Conservation (phyloP, 2,329 filamentous ascomycete genomes). For the Bipolaris oryzae region DNA sequence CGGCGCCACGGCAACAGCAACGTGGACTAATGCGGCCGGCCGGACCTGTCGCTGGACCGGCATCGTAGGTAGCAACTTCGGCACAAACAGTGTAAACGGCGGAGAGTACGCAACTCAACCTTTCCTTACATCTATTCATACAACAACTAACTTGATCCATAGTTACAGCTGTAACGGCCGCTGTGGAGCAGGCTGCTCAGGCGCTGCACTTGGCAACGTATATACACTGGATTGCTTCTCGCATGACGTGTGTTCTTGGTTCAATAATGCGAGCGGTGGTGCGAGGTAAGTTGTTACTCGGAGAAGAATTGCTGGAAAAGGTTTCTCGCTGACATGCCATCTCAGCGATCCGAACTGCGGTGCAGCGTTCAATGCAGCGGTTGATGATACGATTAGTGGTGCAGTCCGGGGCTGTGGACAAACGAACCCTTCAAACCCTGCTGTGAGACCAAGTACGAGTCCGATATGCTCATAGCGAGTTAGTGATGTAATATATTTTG, state of each 20-base stretch:
- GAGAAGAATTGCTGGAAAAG: background rate
- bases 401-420: conserved; percentile 35
- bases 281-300: conserved; percentile 44
- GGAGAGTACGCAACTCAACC: conserved; percentile 51
- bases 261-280: conserved; percentile 57
- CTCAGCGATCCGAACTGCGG: conserved; percentile 57
- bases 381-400: conserved; percentile 54
- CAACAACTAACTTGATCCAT: conserved; percentile 6
- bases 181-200: conserved; percentile 56
- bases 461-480: conserved; percentile 46
- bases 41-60: conserved; percentile 54
- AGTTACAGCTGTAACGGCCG: conserved; percentile 59
- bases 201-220: conserved; percentile 53
- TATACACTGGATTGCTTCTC: conserved; percentile 60
- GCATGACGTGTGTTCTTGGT: conserved; percentile 60
- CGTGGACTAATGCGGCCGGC: conserved; percentile 54
- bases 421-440: conserved; percentile 38
- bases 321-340: background rate
- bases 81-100: conserved; percentile 51
- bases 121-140: background rate
- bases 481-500: too few relatives aligned
- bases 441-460: conserved; percentile 24
- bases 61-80: conserved; percentile 57
- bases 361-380: conserved; percentile 51
- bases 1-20: conserved; percentile 53